Conservation (phyloP, 2,329 filamentous ascomycete genomes). For the Colletotrichum tropicale region DNA sequence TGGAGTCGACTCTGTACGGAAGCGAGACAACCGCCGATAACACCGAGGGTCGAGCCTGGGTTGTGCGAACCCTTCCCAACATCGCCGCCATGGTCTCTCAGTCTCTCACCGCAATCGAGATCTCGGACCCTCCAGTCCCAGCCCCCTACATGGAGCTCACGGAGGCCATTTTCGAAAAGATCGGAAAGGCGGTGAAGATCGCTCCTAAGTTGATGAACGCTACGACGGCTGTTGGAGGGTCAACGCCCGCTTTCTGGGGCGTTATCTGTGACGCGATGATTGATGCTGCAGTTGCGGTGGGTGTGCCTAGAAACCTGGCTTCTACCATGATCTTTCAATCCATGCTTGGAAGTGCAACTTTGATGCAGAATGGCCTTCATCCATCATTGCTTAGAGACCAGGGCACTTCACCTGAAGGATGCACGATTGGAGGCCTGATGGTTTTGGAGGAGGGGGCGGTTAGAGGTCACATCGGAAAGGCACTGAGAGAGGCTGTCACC, state of each 20-base stretch:
- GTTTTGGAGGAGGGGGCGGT: constrained; percentile 64
- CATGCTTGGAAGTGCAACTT: constrained; percentile 60
- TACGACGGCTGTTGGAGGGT: constrained; percentile 63
- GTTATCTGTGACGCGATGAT: constrained; percentile 63
- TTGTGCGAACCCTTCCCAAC: constrained; percentile 39
- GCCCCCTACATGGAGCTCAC: constrained; percentile 26
- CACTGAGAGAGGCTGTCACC: constrained; percentile 51
- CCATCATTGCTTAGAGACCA: constrained; percentile 63
- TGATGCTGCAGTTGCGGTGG: constrained; percentile 65
- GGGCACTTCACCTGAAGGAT: constrained; percentile 63
- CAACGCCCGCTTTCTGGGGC: constrained; percentile 64
- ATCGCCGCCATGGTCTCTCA: constrained; percentile 36
- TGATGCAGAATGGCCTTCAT: constrained; percentile 57
- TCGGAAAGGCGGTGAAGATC: constrained; percentile 57
- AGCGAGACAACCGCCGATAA: constrained; percentile 22
- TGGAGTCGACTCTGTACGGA: constrained; percentile 41
- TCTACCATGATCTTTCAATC: constrained; percentile 64
- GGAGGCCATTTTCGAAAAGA: constrained; percentile 56
- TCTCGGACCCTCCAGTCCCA: constrained; percentile 24
- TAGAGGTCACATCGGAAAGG: constrained; percentile 44
- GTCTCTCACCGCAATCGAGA: constrained; percentile 36
- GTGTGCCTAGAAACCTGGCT: constrained; percentile 59
- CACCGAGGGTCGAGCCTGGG: constrained; percentile 20
- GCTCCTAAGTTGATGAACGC: constrained; percentile 58
- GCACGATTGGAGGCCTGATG: constrained; percentile 63